Evolutionary conservation across 768 basidiomycete species (phyloP).

Genomic region (Suillus lakei): DNA sequence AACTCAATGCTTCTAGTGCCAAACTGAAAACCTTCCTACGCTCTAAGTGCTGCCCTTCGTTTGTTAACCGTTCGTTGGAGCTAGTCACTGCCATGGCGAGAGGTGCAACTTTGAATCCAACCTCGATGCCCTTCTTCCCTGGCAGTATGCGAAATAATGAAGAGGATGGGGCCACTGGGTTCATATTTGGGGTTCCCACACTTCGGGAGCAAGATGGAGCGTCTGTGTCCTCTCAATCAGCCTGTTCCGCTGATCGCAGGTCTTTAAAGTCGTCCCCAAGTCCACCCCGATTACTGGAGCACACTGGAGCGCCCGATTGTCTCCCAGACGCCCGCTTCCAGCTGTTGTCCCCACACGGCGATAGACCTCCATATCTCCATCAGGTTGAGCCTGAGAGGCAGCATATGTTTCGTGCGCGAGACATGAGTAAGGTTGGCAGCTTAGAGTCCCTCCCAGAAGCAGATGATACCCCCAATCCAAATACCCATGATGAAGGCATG

Average conservation of each 20-base stretch:
- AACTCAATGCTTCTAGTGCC: constrained; percentile 8
- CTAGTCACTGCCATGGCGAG: constrained; percentile 60
- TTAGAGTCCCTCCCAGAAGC: constrained; percentile 60
- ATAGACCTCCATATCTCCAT: constrained; percentile 53
- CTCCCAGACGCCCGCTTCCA: constrained; percentile 36
- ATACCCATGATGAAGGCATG: constrained; percentile 30
- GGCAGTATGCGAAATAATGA: constrained; percentile 59
- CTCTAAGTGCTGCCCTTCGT: constrained; percentile 26
- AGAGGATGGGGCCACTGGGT: constrained; percentile 52
- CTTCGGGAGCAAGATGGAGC: constrained; percentile 48
- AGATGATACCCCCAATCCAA: constrained; percentile 51
- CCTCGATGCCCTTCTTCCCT: constrained; percentile 86
- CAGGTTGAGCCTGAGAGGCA: constrained; percentile 51
- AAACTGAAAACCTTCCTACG: neutral
- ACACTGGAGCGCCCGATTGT: constrained; percentile 30
- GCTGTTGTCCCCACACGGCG: constrained; percentile 40
- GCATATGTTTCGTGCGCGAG: constrained; percentile 47
- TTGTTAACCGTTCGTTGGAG: constrained; percentile 20
- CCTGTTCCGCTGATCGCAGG: constrained; percentile 67
- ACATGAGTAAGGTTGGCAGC: constrained; percentile 53
- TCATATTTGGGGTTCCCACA: constrained; percentile 51
- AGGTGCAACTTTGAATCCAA: constrained; percentile 78
- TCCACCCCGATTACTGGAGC: constrained; percentile 43
- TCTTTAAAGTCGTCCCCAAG: constrained; percentile 75
- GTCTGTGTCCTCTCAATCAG: constrained; percentile 60